Evolutionary conservation across 208 protist species (phyloP), one percentile per base, ranked within the genome.

Genomic region (Angomonas ambiguus): DNA sequence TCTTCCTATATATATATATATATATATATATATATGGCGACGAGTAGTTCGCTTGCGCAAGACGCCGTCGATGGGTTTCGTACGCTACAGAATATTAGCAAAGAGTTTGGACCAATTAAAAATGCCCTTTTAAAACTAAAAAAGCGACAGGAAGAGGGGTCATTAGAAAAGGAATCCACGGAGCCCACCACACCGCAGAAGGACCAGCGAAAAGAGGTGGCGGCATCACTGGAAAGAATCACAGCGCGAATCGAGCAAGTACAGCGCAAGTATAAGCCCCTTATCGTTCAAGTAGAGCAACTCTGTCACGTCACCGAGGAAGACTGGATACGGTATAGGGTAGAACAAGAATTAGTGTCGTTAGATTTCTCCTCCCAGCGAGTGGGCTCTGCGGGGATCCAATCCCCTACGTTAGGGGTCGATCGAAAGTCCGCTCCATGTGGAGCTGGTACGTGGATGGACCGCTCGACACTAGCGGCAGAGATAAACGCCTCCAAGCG

Each of bases 81-180:
- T 2, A 75, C 91, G 59, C 61, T 95, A 30, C 78, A 86, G 63
- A 92, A 95, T 53, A 72, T 95, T 3, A 75, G 72, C 30, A 88
- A 89, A 59, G 88, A 95, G 66, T 68, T 95, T 13, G 74, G 83
- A 30, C 88, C 88, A 1, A 85, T 95, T 3, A 89, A 88, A 22
- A 74, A 78, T 24, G 88, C 88, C 1, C 62, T 95, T 18, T 51
- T 75, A 8, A 70, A 82, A 0, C 66, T 95, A 24, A 48, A 83
- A 48, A 92, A 91, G 65, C 76, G 88, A 2, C 85, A 92, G 71
- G 25, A 69, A 13, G 85, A 90, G 45, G 58, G 65, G 41, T 63
- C 35, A 5, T 13, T 13, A 41, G 35, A 41, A 41, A 41, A 41
- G 35, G 35, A 41, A 41, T 41, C 35, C 13, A 13, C 13, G n/a